These are phyloP conservation scores for Anisodus acutangulus DNA, from an alignment of 257 asterid species.

Conservation along the genomic window DNA sequence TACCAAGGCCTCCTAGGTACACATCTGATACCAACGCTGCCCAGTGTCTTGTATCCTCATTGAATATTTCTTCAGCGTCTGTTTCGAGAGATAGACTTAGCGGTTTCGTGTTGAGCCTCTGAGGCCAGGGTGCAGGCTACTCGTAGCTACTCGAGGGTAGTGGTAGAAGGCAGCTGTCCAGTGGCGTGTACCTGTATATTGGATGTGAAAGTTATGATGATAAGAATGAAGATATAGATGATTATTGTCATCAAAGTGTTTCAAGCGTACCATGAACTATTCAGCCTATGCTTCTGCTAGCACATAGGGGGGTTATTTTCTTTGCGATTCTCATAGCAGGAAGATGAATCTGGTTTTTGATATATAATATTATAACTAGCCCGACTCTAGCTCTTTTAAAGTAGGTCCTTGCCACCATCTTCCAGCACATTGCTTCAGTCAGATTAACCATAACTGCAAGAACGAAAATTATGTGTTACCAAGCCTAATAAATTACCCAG, in stretches of 20 bases:
- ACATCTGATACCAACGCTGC: constrained; percentile 82
- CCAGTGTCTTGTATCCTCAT: constrained; percentile 80
- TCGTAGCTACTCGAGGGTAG: constrained; percentile 36
- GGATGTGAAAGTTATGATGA: not conserved
- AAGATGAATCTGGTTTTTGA: constrained; percentile 77
- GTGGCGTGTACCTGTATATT: constrained; percentile 69
- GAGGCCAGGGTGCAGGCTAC: constrained; percentile 95
- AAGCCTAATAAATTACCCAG: not conserved
- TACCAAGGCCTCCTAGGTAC: constrained; percentile 65
- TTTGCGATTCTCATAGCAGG: constrained; percentile 71
- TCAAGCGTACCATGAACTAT: constrained; percentile 64
- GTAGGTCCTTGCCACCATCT: constrained; percentile 54
- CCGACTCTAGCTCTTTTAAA: constrained; percentile 57
- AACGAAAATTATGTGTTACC: constrained; percentile 33
- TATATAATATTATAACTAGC: constrained; percentile 70
- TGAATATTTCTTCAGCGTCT: constrained; percentile 65
- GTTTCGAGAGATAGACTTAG: constrained; percentile 55
- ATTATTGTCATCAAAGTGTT: not conserved
- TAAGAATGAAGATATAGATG: not conserved
- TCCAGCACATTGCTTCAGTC: constrained; percentile 91
- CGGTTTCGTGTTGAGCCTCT: constrained; percentile 73
- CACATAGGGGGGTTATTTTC: constrained; percentile 74
- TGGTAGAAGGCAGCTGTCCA: constrained; percentile 76
- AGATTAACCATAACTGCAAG: constrained; percentile 83
- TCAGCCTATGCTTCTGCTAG: constrained; percentile 52